phyloP scores from a whole-genome alignment of 331 rosid species.

The Prunus yedoensis region DNA sequence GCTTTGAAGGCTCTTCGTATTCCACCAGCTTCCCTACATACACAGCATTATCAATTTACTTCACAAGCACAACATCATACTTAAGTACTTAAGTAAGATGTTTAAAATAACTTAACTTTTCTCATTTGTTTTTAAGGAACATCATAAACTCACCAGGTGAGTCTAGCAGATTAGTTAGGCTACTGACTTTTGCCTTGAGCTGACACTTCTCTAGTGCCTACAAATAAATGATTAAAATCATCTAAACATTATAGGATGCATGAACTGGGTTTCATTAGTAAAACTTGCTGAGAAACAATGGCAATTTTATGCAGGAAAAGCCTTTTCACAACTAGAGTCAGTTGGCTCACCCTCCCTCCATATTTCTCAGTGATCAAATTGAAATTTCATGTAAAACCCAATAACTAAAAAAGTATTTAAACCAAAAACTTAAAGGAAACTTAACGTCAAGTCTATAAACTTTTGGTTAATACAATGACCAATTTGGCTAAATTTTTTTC shows the following conservation, averaged over 20 bases:
- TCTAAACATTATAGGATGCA: neutral
- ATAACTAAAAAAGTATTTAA: too few relatives aligned
- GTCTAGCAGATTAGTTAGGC: constrained; percentile 66
- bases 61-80: too few relatives aligned
- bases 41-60: too few relatives aligned
- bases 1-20: constrained; percentile 66
- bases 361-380: constrained; percentile 30
- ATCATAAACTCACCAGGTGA: constrained; percentile 54
- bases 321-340: neutral
- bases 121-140: neutral
- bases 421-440: too few relatives aligned
- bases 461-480: too few relatives aligned
- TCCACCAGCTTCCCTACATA: constrained; percentile 64
- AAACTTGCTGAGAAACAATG: neutral
- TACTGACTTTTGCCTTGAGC: constrained; percentile 56
- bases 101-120: neutral
- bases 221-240: constrained; percentile 8
- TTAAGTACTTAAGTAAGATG: neutral
- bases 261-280: neutral
- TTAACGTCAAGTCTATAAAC: too few relatives aligned
- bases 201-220: constrained; percentile 89
- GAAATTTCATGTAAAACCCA: too few relatives aligned
- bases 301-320: neutral
- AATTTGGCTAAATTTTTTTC: too few relatives aligned
- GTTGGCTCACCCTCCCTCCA: constrained; percentile 49